These are phyloP conservation scores for Tremella fuciformis DNA, from an alignment of 768 basidiomycete species.

Conservation along the genomic window DNA sequence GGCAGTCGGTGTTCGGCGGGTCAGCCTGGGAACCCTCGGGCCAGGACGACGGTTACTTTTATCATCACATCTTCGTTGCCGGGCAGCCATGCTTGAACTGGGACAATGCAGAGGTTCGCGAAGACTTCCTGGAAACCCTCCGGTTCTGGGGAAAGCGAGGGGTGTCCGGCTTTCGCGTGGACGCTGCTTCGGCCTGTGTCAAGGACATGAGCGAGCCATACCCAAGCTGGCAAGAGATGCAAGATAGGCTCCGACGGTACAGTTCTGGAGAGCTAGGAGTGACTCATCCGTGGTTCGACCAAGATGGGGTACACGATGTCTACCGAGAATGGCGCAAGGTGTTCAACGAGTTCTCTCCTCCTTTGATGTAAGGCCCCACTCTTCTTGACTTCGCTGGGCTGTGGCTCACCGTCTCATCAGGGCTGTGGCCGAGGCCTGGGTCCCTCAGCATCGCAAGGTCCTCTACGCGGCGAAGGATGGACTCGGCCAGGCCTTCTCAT, in stretches of 20 bases:
- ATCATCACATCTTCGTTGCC: constrained; percentile 11
- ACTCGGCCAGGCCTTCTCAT: constrained; percentile 17
- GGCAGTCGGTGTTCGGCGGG: constrained; percentile 15
- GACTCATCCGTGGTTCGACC: constrained; percentile 7
- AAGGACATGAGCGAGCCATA: constrained; percentile 15
- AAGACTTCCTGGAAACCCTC: constrained; percentile 14
- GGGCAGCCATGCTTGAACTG: constrained; percentile 18
- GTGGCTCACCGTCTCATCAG: not conserved
- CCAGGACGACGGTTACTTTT: constrained; percentile 19
- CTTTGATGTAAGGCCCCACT: constrained; percentile 22
- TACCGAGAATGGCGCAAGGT: constrained; percentile 30
- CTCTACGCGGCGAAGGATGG: constrained; percentile 6
- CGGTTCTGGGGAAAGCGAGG: constrained; percentile 17
- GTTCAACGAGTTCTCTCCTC: constrained; percentile 31
- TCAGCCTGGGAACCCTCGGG: constrained; percentile 14
- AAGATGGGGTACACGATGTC: constrained; percentile 26
- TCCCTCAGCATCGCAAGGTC: constrained; percentile 5
- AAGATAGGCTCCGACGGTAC: not conserved
- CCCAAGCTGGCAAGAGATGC: not conserved
- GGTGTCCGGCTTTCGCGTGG: constrained; percentile 15
- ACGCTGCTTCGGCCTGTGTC: constrained; percentile 9
- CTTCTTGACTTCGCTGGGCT: too few relatives aligned
- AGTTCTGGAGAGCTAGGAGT: constrained; percentile 1
- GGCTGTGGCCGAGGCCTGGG: constrained; percentile 15
- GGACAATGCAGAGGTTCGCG: constrained; percentile 12